Evolutionary conservation across 2,329 filamentous ascomycete species (phyloP).

Genomic region (Kalaharituber pfeilii): DNA sequence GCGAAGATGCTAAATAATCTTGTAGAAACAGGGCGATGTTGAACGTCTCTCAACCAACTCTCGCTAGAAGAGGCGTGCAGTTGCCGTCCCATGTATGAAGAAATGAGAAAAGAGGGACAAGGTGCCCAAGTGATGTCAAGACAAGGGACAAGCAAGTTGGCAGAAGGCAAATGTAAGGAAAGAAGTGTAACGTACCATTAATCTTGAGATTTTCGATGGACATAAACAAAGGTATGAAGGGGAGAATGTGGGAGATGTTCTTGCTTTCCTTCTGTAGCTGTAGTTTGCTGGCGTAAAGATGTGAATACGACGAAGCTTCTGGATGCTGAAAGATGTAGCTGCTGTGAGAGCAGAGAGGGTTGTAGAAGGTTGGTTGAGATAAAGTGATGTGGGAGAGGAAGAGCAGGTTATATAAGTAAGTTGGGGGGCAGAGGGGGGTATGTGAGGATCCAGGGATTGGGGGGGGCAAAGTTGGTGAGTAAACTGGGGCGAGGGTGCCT

Average conservation of each 20-base stretch:
- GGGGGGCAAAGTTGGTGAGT: neutral
- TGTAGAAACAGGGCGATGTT: too few species aligned
- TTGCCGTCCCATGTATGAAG: too few species aligned
- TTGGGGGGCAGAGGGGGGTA: neutral
- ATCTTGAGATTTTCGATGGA: conserved; percentile 98
- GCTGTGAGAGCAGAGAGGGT: neutral
- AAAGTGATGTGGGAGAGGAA: neutral
- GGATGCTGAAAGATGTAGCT: neutral
- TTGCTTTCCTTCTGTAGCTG: neutral
- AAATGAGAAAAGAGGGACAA: too few species aligned
- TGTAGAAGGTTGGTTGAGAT: neutral
- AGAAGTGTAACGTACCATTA: conserved; percentile 51
- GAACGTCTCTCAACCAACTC: too few species aligned
- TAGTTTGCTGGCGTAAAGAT: neutral
- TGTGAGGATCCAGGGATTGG: neutral
- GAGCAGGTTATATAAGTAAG: neutral
- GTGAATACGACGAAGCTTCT: neutral
- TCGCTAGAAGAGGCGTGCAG: too few species aligned
- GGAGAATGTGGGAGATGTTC: neutral
- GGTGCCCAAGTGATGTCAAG: too few species aligned
- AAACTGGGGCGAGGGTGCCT: neutral
- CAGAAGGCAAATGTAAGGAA: too few species aligned
- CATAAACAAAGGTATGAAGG: conserved; percentile 47
- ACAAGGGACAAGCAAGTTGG: too few species aligned
- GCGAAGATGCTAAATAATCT: too few species aligned